Evolutionary conservation across 1,284 basidiomycete species (phyloP), one percentile per base, ranked within the genome.

Genomic region (Moniliophthora roreri): DNA sequence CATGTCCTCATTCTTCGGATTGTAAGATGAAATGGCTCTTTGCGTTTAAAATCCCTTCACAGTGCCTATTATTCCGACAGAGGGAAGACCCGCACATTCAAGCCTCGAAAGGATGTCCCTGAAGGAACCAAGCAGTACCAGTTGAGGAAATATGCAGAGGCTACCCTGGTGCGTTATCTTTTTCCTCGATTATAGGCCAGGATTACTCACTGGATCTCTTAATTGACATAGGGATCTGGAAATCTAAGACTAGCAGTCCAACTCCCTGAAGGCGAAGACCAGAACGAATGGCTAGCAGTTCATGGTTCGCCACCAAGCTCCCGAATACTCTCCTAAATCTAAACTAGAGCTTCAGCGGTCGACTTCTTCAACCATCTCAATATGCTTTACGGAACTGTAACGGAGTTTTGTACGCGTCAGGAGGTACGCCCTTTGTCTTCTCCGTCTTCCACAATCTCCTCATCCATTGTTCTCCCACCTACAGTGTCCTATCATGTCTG

Each of bases 91-190:
- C 85, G 91, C 54, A 94, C 95, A n/a, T 98, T 98, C 81, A 96
- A 96, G 69, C 95, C 95, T 39, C 87, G 91, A 63, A 94, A 93
- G 74, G 95, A 97, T 71, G 89, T 95, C 23, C 90, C 94, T 7
- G 94, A 96, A 69, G 95, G 95, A 37, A 96, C 95, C 32, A 97
- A 96, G 71, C 95, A 97, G 68, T 97, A 95, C 71, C 95, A 98
- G 73, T 77, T 98, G 59, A 87, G 95, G 69, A 95, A 96, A 71
- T 98, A 98, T 70, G 95, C 95, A 11, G 95, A 98, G 68, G 95
- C 95, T 32, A 98, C 95, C 10, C 76, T 98, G 66, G 95, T 96
- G 68, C 63, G 80, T 60, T 21, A 24, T 20, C 23, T 9, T 42
- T 26, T n/a, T 24, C 15, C 11, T 32, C 23, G 23, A 20, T n/a